phyloP scores from a whole-genome alignment of 2,329 filamentous ascomycete species.

The Exophiala viscosa region DNA sequence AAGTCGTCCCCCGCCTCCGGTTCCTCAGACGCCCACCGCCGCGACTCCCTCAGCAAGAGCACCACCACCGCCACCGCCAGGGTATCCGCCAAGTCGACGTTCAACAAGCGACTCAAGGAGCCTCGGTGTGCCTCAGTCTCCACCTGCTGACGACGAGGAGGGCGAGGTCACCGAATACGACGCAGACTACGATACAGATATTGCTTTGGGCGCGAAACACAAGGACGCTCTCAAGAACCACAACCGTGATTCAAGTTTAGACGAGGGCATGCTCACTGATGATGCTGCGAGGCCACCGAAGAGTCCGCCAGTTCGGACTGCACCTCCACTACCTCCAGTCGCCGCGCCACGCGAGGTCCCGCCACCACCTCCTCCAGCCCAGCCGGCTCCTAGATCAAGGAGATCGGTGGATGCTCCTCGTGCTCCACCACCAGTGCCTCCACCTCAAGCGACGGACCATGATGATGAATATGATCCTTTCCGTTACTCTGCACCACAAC shows the following conservation, averaged over 20 bases:
- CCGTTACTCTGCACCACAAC: slow-evolving; percentile 44
- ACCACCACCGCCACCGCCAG: slow-evolving; percentile 59
- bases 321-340: slow-evolving; percentile 55
- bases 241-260: slow-evolving; percentile 69
- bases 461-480: slow-evolving; percentile 52
- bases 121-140: slow-evolving; percentile 32
- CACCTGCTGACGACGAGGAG: slow-evolving; percentile 57
- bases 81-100: slow-evolving; percentile 51
- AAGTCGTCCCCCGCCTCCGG: slow-evolving; percentile 41
- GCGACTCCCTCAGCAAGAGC: slow-evolving; percentile 52
- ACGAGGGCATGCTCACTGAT: slow-evolving; percentile 58
- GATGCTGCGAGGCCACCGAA: slow-evolving; percentile 51
- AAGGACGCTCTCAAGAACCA: slow-evolving; percentile 89
- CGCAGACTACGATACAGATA: slow-evolving; percentile 96
- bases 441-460: slow-evolving; percentile 43
- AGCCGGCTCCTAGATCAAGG: slow-evolving; percentile 56
- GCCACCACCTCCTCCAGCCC: slow-evolving; percentile 62
- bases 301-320: slow-evolving; percentile 38
- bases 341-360: slow-evolving; percentile 54
- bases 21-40: slow-evolving; percentile 30
- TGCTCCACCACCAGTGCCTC: slow-evolving; percentile 60
- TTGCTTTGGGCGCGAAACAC: slow-evolving; percentile 86
- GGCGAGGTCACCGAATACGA: slow-evolving; percentile 92
- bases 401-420: slow-evolving; percentile 69
- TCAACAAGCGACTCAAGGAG: slow-evolving; percentile 56